A percentile compares a stretch with the other conserved stretches of the same genome.
These are phyloP conservation scores for Fraxinus latifolia DNA, from an alignment of 305 asterid species.

Conservation along the genomic window DNA sequence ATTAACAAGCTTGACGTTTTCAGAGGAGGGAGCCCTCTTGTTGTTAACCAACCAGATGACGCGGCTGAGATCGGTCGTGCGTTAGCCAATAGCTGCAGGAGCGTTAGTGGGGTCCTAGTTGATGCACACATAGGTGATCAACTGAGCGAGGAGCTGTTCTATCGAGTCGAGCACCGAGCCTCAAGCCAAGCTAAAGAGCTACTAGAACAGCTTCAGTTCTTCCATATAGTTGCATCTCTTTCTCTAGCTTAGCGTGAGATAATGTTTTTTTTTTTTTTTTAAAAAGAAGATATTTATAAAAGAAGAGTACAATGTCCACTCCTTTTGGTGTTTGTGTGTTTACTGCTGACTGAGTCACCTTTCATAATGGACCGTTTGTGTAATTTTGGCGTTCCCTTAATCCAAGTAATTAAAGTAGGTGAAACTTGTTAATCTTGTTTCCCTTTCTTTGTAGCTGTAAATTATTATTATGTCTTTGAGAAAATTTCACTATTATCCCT, in stretches of 20 bases:
- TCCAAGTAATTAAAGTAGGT: slow-evolving; percentile 24
- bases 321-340: neutral
- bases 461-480: neutral
- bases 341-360: neutral
- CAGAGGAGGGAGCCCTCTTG: slow-evolving; percentile 89
- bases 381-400: slow-evolving; percentile 11
- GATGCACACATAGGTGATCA: slow-evolving; percentile 86
- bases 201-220: slow-evolving; percentile 74
- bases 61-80: slow-evolving; percentile 82
- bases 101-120: slow-evolving; percentile 82
- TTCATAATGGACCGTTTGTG: neutral
- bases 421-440: neutral
- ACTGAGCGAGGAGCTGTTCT: slow-evolving; percentile 71
- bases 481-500: neutral
- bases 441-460: neutral
- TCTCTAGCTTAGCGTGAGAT: slow-evolving; percentile 40
- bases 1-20: slow-evolving; percentile 73
- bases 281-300: neutral
- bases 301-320: neutral
- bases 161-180: slow-evolving; percentile 64
- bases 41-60: slow-evolving; percentile 71
- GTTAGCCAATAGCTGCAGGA: slow-evolving; percentile 75
- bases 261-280: neutral
- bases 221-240: slow-evolving; percentile 87
- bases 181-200: slow-evolving; percentile 65